Conservation (phyloP, 2,329 filamentous ascomycete genomes). For the Colletotrichum filicis region DNA sequence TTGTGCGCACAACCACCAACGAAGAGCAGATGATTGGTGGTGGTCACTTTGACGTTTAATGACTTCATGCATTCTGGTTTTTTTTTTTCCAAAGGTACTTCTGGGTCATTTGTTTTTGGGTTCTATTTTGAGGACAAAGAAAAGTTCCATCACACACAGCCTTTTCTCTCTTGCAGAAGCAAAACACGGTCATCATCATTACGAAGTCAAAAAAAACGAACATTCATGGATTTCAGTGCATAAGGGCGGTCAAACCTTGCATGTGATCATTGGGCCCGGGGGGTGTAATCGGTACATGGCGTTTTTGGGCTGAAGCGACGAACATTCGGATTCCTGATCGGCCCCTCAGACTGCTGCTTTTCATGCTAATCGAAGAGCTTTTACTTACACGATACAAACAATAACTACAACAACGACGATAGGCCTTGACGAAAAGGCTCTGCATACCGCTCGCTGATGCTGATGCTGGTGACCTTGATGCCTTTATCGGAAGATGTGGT, state of each 20-base stretch:
- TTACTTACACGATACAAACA: slow-evolving; percentile 11
- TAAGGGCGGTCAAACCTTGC: slow-evolving; percentile 35
- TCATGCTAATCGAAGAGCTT: slow-evolving; percentile 24
- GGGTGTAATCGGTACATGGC: slow-evolving; percentile 34
- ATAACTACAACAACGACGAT: not conserved
- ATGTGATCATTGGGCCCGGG: slow-evolving; percentile 29
- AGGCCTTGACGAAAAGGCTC: slow-evolving; percentile 18
- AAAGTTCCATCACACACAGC: slow-evolving; percentile 21
- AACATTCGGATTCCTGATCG: slow-evolving; percentile 28
- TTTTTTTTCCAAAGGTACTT: not conserved
- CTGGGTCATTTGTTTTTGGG: slow-evolving; percentile 2
- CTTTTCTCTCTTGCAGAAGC: slow-evolving; percentile 11
- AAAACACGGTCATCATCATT: slow-evolving; percentile 19
- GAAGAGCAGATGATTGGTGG: slow-evolving; percentile 74
- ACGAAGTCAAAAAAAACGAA: slow-evolving; percentile 37
- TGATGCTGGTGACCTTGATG: slow-evolving; percentile 9
- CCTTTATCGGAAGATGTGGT: slow-evolving; percentile 1
- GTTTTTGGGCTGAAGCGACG: slow-evolving; percentile 35
- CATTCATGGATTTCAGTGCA: slow-evolving; percentile 35
- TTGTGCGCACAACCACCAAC: slow-evolving; percentile 64
- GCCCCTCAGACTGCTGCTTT: slow-evolving; percentile 31
- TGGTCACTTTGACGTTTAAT: slow-evolving; percentile 72
- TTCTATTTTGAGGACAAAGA: slow-evolving; percentile 24
- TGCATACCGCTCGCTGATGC: not conserved
- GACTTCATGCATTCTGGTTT: slow-evolving; percentile 3